Conservation (phyloP, 352 stramenopile species). For the Pythium sukuiense region DNA sequence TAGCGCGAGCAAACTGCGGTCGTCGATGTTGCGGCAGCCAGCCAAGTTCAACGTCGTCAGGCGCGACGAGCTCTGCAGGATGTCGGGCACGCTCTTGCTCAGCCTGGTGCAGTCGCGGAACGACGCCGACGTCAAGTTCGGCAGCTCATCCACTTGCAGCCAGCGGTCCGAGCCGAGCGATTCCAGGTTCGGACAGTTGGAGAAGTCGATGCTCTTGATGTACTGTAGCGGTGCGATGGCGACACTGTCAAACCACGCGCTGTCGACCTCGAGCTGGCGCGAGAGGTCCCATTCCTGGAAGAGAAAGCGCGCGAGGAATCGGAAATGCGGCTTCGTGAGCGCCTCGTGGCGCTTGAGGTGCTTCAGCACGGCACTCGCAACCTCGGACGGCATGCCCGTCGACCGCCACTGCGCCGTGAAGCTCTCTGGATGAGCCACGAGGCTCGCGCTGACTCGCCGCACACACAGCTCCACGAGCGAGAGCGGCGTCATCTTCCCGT, state of each 20-base stretch:
- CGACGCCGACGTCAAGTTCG: constrained; percentile 45
- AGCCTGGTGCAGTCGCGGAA: constrained; percentile 55
- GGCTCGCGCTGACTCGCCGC: constrained; percentile 44
- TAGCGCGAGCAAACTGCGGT: constrained; percentile 49
- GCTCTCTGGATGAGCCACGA: constrained; percentile 38
- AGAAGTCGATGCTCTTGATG: constrained; percentile 58
- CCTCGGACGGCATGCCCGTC: constrained; percentile 27
- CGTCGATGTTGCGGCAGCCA: constrained; percentile 60
- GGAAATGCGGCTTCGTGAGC: constrained; percentile 60
- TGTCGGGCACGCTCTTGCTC: constrained; percentile 43
- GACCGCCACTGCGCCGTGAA: constrained; percentile 29
- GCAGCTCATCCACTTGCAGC: constrained; percentile 45
- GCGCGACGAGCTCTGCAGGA: constrained; percentile 57
- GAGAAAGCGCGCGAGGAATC: constrained; percentile 47
- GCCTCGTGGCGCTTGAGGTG: constrained; percentile 60
- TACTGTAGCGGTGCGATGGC: constrained; percentile 41
- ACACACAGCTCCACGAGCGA: constrained; percentile 61
- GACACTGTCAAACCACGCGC: constrained; percentile 69
- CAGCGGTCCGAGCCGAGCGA: constrained; percentile 44
- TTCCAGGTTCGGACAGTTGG: constrained; percentile 51
- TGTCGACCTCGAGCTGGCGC: constrained; percentile 46
- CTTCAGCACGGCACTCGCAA: constrained; percentile 44
- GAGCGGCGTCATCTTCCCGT: constrained; percentile 44
- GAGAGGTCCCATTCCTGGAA: constrained; percentile 60
- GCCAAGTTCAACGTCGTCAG: constrained; percentile 58